Percentiles rank a stretch among this genome's conserved stretches.
phyloP scores from a whole-genome alignment of 805 yeast genomes.

The Ogataea trehaloabstinens region DNA sequence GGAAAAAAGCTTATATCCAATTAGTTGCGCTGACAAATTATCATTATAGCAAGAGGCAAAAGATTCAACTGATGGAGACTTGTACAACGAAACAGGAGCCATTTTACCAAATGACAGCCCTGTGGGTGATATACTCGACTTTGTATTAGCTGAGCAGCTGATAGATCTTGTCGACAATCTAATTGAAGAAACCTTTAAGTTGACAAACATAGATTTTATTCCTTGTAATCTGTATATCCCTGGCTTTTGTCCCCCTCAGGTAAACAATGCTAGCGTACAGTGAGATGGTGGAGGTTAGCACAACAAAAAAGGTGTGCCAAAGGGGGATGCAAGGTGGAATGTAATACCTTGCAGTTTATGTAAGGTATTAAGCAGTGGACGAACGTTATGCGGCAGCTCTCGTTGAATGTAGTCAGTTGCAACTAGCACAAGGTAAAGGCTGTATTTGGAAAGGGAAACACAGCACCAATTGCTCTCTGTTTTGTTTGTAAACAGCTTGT shows the following conservation, averaged over 20 bases:
- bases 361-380: constrained; percentile 14
- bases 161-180: constrained; percentile 8
- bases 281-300: constrained; percentile 3
- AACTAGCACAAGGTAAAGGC: constrained; percentile 5
- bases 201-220: constrained; percentile 5
- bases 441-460: constrained; percentile 6
- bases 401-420: constrained; percentile 27
- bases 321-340: constrained; percentile 3
- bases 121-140: constrained; percentile 6
- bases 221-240: not conserved
- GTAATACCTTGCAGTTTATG: constrained; percentile 9
- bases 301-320: not conserved
- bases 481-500: no score
- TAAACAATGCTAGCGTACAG: constrained; percentile 5
- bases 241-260: constrained; percentile 1
- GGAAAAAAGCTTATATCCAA: constrained; percentile 10
- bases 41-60: not conserved
- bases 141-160: constrained; percentile 11
- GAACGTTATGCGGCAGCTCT: constrained; percentile 53
- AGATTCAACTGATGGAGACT: constrained; percentile 10
- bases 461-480: no score
- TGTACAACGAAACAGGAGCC: constrained; percentile 15
- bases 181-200: not conserved
- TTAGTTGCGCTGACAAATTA: constrained; percentile 10
- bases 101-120: constrained; percentile 4